Base-by-base conservation (phyloP, 2,329 filamentous ascomycete genomes). In the Myrmaecium sp. region DNA sequence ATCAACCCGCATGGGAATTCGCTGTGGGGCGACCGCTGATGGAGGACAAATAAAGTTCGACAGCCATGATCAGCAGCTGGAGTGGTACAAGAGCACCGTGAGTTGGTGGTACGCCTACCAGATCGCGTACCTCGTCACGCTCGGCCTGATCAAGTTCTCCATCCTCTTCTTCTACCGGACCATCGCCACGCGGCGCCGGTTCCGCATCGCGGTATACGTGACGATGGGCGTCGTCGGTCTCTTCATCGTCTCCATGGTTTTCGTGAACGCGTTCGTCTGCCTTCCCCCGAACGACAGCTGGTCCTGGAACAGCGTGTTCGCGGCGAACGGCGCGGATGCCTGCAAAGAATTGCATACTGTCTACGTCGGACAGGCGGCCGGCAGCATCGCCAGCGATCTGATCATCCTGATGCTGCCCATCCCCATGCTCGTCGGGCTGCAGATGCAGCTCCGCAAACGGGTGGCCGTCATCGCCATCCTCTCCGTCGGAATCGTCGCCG, bases 361-460 rank as follows among this genome's bases (percentile, higher is more conserved):
- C 4, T 51, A 41, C 33, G 33, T 48, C 2, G 38, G 44, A 25
- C 58, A 55, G 0, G 56, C 40, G 2, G 46, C 46, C 5, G 38
- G 55, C 29, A 58, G 55, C 23, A 47, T 58, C 26, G 36, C 47
- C 25, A 57, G 48, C 29, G 55, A 60, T 29, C 39, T 57, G 6
- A 33, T 57, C 11, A 55, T 62, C 29, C 47, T 60, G 5, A 30
- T 55, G 5, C 37, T 61, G 3, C 58, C 59, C 0, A 51, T 63
- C 10, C 57, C 58, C 0, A 49, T 60, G 23, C 47, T 62, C 15
- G 42, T 53, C 0, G 48, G 48, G 3, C 50, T 67, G 3, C 50
- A 61, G 29, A 61, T 66, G 5, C 58, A 62, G 0, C 42, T 39
- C 4, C 49, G 49, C 3, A 61, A 66, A 29, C 65, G 66, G 28